phyloP scores from a whole-genome alignment of 2,329 filamentous ascomycete species.

The Coleophoma crateriformis region DNA sequence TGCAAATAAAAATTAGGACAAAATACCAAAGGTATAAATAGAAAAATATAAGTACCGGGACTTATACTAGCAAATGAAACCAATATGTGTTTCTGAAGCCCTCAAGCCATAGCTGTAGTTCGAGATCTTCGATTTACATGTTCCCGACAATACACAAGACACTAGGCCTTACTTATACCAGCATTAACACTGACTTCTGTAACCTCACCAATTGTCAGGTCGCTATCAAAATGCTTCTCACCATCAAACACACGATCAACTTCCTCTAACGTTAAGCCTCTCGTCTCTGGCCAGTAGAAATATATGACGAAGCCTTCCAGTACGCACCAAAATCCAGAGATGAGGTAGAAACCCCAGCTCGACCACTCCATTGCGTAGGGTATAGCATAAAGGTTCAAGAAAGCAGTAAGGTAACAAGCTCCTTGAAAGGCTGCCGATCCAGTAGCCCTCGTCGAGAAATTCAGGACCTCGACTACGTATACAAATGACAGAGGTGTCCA shows the following conservation, averaged over 20 bases:
- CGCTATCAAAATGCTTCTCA: background rate
- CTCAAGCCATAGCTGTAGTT: too few species aligned
- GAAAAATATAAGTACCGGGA: too few species aligned
- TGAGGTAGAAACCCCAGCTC: background rate
- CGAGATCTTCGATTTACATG: too few species aligned
- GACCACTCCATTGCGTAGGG: conserved; percentile 25
- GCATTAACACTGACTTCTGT: too few species aligned
- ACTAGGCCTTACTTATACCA: too few species aligned
- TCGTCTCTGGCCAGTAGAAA: conserved; percentile 1
- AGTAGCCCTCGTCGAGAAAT: conserved; percentile 15
- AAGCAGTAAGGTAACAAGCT: conserved; percentile 32
- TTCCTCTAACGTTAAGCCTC: conserved; percentile 1
- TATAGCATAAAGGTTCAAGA: conserved; percentile 32
- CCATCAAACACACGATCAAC: conserved; percentile 1
- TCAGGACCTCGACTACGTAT: conserved; percentile 9
- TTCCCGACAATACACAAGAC: too few species aligned
- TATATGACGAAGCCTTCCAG: background rate
- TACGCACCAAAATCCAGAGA: background rate
- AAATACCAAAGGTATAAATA: too few species aligned
- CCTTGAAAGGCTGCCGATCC: conserved; percentile 32
- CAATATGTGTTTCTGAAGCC: too few species aligned
- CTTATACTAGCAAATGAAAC: too few species aligned
- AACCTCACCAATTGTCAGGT: too few species aligned
- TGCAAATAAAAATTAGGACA: too few species aligned
- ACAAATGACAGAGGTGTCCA: conserved; percentile 7